Evolutionary conservation across 1,284 basidiomycete genomes (phyloP), one percentile per base, ranked within the genome.

Genomic region (Thecaphora thlaspeos): DNA sequence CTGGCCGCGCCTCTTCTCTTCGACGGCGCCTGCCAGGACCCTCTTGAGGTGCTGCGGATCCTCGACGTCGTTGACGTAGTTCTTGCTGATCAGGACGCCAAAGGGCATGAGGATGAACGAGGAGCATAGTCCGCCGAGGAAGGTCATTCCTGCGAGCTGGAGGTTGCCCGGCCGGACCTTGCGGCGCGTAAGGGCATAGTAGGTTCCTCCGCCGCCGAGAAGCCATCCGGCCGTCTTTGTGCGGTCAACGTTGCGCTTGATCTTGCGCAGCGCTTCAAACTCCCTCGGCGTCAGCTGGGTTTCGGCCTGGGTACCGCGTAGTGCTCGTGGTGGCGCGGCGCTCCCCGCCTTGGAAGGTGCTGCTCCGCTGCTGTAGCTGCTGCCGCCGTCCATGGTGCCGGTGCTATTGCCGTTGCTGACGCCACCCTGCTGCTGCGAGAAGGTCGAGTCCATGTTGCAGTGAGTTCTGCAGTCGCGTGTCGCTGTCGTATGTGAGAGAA

Each of bases 171-270:
- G 59, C 18, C 41, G 48, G 1, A 55, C 52, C 43, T 58, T 66
- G 36, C 63, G 58, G 28, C 63, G 48, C 8, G 36, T 32, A 0
- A 62, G 32, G 24, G 62, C 15, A 3, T 51, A 45, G 18, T 38
- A 61, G 1, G 59, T 55, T 0, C 55, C 63, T 1, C 53, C 53
- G 10, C 55, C 63, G 37, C 63, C 63, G 14, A 66, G 15, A 39
- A 62, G 48, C 62, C 62, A 66, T 7, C 62, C 62, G 32, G 44
- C 58, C 24, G 61, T 61, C 46, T 66, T 66, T 34, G 54, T 48
- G 10, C 36, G 45, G 47, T 61, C 49, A 38, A 66, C 62, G 21
- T 61, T 66, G 41, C 58, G 57, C 38, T 66, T 66, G 55, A 61
- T 58, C 3, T 43, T 48, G 18, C 39, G 47, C 8, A 66, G 58